Percentiles rank a stretch among this genome's conserved stretches.
Conservation (phyloP, 2,329 filamentous ascomycete genomes). For the Lachnellula suecica region DNA sequence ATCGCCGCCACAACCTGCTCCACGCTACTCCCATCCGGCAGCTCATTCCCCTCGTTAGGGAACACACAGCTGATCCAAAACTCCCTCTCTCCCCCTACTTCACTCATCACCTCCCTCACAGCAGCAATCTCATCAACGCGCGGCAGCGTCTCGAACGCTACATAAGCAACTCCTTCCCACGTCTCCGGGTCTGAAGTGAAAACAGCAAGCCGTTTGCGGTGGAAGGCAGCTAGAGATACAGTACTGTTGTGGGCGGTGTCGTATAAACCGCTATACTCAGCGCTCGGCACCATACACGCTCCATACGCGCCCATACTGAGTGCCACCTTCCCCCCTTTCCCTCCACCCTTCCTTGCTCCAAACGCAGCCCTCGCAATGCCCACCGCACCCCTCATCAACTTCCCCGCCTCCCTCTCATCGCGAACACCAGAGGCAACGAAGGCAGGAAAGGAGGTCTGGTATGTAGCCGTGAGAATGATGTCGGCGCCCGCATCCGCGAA, state of each 20-base stretch:
- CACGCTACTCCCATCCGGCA: constrained; percentile 57
- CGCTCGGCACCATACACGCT: constrained; percentile 62
- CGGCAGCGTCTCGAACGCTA: constrained; percentile 68
- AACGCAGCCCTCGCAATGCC: constrained; percentile 60
- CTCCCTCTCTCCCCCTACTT: neutral
- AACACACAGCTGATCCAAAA: constrained; percentile 66
- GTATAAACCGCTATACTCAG: constrained; percentile 65
- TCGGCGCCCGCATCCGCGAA: constrained; percentile 54
- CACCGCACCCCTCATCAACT: constrained; percentile 72
- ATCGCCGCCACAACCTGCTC: constrained; percentile 42
- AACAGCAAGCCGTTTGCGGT: constrained; percentile 50
- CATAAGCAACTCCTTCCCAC: constrained; percentile 44
- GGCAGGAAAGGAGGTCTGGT: constrained; percentile 59
- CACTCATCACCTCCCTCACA: constrained; percentile 20
- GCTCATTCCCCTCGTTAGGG: constrained; percentile 47
- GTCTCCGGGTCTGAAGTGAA: too few species aligned
- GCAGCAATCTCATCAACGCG: constrained; percentile 61
- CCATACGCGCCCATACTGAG: constrained; percentile 67
- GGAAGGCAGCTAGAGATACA: constrained; percentile 53
- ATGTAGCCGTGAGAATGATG: constrained; percentile 66
- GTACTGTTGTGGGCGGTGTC: constrained; percentile 46
- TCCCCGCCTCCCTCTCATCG: constrained; percentile 59
- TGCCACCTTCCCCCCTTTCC: constrained; percentile 47
- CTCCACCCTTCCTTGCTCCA: constrained; percentile 11
- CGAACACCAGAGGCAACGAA: constrained; percentile 37